Evolutionary conservation across 805 yeast genomes (phyloP), one percentile per base, ranked within the genome.

Genomic region (Candida sithepensis): DNA sequence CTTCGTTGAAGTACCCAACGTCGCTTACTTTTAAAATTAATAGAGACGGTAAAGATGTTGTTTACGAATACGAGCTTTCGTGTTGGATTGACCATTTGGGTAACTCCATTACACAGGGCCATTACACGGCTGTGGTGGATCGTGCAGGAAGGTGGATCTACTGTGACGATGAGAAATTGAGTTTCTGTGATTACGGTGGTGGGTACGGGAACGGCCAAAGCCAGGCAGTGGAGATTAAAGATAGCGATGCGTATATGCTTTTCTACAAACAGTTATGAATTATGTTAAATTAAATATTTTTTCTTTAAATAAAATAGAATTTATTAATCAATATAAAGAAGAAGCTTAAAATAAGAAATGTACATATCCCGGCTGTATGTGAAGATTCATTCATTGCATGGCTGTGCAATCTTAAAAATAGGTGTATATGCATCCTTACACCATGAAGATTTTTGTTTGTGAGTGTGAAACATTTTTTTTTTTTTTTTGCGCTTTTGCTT

Each of bases 41-140:
- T 52, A 63, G 81, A 37, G 75, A 47, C 16, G 53, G 50, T 9
- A 45, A 47, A 23, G 53, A 50, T 8, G 40, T 61, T 41, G 22
- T 57, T 58, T 34, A 66, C 53, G 20, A 71, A 65, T 86, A 85
- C 59, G 76, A 71, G 50, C 65, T 86, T 33, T 73, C 73, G 47
- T 87, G 86, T 1, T 71, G 84, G 50, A 82, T 86, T 3, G 85
- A 85, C 58, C 95, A 86, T 60, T 71, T 74, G 47, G 94, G 95
- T 1, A 40, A 58, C 1, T 77, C 78, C 39, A 67, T 85, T 45
- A 77, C 79, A 49, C 81, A 87, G 43, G 95, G 95, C 0, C 95
- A 86, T 63, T 86, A 86, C 59, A 86, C 91, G 1, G 71, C 89
- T 0, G 65, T 84, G 41, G 82, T 84, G 2, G 72, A 73, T 48